Conservation (phyloP, 2,329 filamentous ascomycete species). For the Helicocarpus griseus region DNA sequence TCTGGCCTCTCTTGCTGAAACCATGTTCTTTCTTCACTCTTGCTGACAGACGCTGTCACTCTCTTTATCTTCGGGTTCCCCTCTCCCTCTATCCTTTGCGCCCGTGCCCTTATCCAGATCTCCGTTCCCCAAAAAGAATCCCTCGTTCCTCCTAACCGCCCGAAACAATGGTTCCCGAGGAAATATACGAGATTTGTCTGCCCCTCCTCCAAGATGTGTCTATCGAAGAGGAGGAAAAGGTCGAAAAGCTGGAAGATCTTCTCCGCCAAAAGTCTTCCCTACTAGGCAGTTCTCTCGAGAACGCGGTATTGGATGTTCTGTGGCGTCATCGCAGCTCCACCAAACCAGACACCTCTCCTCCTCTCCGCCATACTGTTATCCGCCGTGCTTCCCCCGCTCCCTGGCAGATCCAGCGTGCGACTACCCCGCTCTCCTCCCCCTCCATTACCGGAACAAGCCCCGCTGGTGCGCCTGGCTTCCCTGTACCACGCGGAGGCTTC, state of each 20-base stretch:
- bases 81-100: neutral
- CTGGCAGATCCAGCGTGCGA: conserved; percentile 68
- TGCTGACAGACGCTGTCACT: conserved; percentile 1
- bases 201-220: conserved; percentile 73
- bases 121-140: neutral
- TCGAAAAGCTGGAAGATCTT: conserved; percentile 79
- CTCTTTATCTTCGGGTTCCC: neutral
- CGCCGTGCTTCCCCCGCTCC: conserved; percentile 86
- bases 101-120: neutral
- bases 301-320: conserved; percentile 79
- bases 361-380: conserved; percentile 79
- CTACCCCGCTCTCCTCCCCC: conserved; percentile 76
- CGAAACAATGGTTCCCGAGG: conserved; percentile 74
- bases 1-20: neutral
- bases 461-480: conserved; percentile 73
- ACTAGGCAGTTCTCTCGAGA: conserved; percentile 69
- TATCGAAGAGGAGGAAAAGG: conserved; percentile 91
- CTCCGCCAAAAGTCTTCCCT: conserved; percentile 69
- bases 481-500: conserved; percentile 62
- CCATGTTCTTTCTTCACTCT: conserved; percentile 5
- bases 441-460: conserved; percentile 66
- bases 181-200: conserved; percentile 83
- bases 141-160: conserved; percentile 7
- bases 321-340: conserved; percentile 50
- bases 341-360: conserved; percentile 59